Conservation (phyloP, 2,329 filamentous ascomycete genomes). For the Aureobasidium sp. region DNA sequence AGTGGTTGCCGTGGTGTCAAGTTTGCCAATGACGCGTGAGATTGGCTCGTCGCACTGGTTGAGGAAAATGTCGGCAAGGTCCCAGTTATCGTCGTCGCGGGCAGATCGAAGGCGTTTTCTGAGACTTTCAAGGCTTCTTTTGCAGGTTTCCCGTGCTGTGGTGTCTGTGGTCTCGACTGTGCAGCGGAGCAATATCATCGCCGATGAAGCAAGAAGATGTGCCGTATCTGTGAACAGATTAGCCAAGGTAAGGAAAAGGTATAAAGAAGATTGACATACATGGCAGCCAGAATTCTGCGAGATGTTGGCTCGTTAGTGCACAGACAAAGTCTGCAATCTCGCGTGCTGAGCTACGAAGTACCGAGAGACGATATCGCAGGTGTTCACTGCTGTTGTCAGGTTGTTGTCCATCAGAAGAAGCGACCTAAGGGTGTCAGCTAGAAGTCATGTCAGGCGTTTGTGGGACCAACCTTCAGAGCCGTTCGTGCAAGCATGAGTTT, state of each 20-base stretch:
- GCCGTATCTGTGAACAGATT: not conserved
- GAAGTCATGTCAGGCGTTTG: not conserved
- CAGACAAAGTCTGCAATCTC: constrained; percentile 15
- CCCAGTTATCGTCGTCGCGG: constrained; percentile 4
- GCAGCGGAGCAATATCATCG: constrained; percentile 12
- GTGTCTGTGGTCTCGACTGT: constrained; percentile 4
- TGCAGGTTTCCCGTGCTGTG: not conserved
- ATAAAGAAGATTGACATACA: not conserved
- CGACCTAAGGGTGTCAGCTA: not conserved
- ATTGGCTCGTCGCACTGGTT: constrained; percentile 15
- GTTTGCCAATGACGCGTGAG: constrained; percentile 1
- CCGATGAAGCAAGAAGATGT: constrained; percentile 5
- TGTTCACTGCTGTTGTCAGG: constrained; percentile 2
- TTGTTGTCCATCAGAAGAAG: not conserved
- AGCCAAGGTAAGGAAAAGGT: not conserved
- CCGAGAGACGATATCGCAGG: not conserved
- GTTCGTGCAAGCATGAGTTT: constrained; percentile 29
- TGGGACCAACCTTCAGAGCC: not conserved
- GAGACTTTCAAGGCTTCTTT: not conserved
- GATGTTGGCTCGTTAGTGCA: constrained; percentile 4
- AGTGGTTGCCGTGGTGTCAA: not conserved
- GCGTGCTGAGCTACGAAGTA: constrained; percentile 1
- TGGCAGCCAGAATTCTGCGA: constrained; percentile 11
- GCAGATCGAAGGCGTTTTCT: constrained; percentile 5
- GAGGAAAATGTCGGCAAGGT: constrained; percentile 14